These are phyloP conservation scores for Picea engelmannii DNA, from an alignment of 83 land plant species.

Conservation along the genomic window DNA sequence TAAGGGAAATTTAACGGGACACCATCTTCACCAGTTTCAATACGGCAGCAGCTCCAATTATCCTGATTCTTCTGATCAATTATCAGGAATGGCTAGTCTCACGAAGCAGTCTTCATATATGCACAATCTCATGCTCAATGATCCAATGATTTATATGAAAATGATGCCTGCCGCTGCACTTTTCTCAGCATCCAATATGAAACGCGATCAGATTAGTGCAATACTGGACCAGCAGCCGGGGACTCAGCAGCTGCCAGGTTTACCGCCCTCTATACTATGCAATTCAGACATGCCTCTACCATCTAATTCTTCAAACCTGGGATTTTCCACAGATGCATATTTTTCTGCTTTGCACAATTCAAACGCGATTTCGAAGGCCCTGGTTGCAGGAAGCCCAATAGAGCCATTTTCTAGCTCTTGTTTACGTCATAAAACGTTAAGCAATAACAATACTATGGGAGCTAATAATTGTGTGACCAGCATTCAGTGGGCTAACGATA, in stretches of 20 bases:
- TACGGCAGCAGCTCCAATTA: neutral
- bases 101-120: neutral
- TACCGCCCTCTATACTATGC: too few relatives aligned
- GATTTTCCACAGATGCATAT: neutral
- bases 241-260: too few relatives aligned
- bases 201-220: neutral
- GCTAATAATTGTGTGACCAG: neutral
- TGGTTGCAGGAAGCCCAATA: neutral
- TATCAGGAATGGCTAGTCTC: neutral
- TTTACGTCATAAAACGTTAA: neutral
- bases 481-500: neutral
- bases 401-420: neutral
- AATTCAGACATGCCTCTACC: neutral
- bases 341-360: neutral
- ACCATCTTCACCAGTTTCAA: neutral
- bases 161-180: too few relatives aligned
- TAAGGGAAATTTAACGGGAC: neutral
- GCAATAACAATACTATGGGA: neutral
- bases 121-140: neutral
- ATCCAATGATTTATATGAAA: neutral
- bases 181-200: neutral
- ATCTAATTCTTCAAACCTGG: neutral
- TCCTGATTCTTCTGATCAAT: neutral
- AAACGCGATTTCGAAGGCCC: neutral
- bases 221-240: neutral